Percentiles rank a stretch among this genome's conserved stretches.
These are phyloP conservation scores for Peterozyma toletana DNA, from an alignment of 805 yeast species.

Conservation along the genomic window DNA sequence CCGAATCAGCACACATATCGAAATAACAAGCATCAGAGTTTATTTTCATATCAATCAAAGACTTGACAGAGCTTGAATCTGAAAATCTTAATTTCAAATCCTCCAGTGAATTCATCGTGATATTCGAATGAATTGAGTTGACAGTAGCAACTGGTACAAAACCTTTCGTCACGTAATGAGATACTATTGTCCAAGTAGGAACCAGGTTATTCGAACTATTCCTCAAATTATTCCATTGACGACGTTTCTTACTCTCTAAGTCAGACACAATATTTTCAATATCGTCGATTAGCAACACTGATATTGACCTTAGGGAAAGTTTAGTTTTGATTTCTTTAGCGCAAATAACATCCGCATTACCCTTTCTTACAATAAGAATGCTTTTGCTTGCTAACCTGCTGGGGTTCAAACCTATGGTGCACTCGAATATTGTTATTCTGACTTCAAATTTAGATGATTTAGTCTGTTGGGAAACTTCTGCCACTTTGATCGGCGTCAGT, in stretches of 20 bases:
- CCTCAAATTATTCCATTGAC: constrained; percentile 15
- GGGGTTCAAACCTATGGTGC: constrained; percentile 59
- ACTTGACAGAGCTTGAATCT: constrained; percentile 12
- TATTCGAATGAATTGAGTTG: constrained; percentile 29
- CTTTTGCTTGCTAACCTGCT: constrained; percentile 50
- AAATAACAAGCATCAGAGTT: constrained; percentile 40
- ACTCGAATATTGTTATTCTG: constrained; percentile 36
- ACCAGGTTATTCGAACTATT: constrained; percentile 8
- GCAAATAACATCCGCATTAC: constrained; percentile 40
- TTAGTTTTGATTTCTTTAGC: constrained; percentile 27
- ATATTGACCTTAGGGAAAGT: constrained; percentile 40
- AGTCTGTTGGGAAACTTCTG: neutral
- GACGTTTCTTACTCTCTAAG: constrained; percentile 15
- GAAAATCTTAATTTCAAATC: constrained; percentile 4
- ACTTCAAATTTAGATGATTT: constrained; percentile 17
- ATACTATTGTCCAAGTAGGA: constrained; percentile 31
- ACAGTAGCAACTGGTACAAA: constrained; percentile 44
- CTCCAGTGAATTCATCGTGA: constrained; percentile 8
- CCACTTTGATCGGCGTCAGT: neutral
- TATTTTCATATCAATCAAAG: constrained; percentile 36
- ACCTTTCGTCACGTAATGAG: constrained; percentile 38
- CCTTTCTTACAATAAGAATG: constrained; percentile 42
- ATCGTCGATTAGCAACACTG: constrained; percentile 63
- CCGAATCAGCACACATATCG: constrained; percentile 79
- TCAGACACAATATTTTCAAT: constrained; percentile 23